phyloP scores from a whole-genome alignment of 169 alveolate genomes.

The Amoebophrya sp. region DNA sequence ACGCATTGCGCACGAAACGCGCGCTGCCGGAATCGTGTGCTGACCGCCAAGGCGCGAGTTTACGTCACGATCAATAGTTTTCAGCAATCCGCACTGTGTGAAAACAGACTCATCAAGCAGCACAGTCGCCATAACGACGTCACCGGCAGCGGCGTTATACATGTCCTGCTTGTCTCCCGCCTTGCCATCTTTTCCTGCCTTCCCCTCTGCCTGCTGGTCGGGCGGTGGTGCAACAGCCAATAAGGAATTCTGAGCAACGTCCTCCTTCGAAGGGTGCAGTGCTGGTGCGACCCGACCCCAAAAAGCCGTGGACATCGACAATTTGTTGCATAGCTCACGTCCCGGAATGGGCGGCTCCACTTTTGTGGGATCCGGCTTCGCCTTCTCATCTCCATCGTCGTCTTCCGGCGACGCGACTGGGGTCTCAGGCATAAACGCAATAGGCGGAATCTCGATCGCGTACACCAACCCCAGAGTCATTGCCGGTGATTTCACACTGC shows the following conservation, averaged over 20 bases:
- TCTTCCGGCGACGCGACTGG: neutral
- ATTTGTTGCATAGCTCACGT: neutral
- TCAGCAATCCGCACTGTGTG: neutral
- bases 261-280: too few relatives aligned
- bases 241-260: too few relatives aligned
- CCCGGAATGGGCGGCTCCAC: too few relatives aligned
- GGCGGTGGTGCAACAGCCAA: neutral
- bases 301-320: neutral
- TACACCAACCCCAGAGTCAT: too few relatives aligned
- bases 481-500: too few relatives aligned
- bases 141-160: too few relatives aligned
- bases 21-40: neutral
- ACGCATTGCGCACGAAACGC: neutral
- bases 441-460: too few relatives aligned
- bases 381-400: too few relatives aligned
- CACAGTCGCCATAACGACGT: neutral
- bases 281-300: neutral
- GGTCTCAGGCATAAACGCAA: neutral
- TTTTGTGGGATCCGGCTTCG: too few relatives aligned
- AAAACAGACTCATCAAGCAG: neutral
- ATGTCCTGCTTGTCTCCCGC: too few relatives aligned
- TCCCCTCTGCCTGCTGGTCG: neutral
- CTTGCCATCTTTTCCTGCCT: too few relatives aligned
- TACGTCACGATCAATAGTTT: neutral
- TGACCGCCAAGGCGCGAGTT: neutral